Percentiles rank a stretch among this genome's conserved stretches.
Evolutionary conservation across 116 monocot species (phyloP).

Genomic region (Cymodocea nodosa): DNA sequence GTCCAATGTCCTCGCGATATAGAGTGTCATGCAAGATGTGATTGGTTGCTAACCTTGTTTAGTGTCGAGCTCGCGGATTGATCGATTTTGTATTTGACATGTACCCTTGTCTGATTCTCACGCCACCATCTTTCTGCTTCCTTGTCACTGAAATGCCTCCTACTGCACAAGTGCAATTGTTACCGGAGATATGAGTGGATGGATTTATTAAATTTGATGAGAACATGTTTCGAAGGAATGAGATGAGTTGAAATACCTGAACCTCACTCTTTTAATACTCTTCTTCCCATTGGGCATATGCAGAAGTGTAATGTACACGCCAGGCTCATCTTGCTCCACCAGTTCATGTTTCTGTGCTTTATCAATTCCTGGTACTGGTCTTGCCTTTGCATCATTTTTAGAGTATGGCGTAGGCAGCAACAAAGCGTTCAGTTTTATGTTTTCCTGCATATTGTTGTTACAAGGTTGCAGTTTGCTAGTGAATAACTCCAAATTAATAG

Average conservation of each 20-base stretch:
- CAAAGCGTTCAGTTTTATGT: not conserved
- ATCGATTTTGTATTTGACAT: conserved; percentile 32
- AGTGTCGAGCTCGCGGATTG: not conserved
- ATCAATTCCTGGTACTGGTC: not conserved
- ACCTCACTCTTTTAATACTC: conserved; percentile 57
- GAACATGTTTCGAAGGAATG: not conserved
- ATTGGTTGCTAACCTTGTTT: not conserved
- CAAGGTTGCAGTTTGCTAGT: not conserved
- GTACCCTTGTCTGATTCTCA: conserved; percentile 45
- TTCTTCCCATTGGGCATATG: conserved; percentile 37
- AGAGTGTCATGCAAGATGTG: too few species aligned
- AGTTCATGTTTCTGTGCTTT: conserved; percentile 25
- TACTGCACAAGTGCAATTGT: conserved; percentile 26
- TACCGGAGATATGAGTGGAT: not conserved
- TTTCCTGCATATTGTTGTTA: not conserved
- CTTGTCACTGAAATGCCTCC: conserved; percentile 55
- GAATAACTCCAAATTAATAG: not conserved
- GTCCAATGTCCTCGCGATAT: too few species aligned
- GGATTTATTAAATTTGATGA: not conserved
- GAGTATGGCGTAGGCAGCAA: not conserved
- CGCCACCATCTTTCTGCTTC: conserved; percentile 83
- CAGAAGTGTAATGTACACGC: conserved; percentile 61
- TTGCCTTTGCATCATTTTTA: not conserved
- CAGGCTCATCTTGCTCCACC: conserved; percentile 53
- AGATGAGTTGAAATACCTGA: conserved; percentile 31